These are phyloP conservation scores for Malus fusca DNA, from an alignment of 306 rosid genomes.

Conservation along the genomic window DNA sequence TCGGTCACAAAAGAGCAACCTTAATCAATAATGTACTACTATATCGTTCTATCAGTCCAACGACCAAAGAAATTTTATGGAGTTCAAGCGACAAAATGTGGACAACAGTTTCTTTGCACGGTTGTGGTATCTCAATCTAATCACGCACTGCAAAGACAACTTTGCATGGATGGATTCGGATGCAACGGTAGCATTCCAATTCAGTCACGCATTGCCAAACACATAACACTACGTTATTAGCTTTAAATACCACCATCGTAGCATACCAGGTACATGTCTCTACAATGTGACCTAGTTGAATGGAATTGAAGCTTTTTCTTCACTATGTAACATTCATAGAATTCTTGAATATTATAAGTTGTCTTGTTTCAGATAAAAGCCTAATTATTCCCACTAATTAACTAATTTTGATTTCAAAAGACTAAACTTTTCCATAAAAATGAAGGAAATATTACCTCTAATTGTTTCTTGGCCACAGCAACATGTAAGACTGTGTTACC, in stretches of 20 bases:
- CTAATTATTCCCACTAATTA: background rate
- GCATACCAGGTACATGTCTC: background rate
- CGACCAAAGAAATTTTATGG: too few relatives aligned
- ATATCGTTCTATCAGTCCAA: too few relatives aligned
- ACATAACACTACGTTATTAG: background rate
- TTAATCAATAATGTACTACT: too few relatives aligned
- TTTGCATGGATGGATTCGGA: background rate
- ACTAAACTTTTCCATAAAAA: background rate
- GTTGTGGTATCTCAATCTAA: background rate
- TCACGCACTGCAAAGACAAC: background rate
- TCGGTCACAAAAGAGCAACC: too few relatives aligned
- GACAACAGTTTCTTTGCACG: too few relatives aligned
- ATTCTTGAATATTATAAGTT: background rate
- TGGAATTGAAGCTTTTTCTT: background rate
- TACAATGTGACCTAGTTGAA: background rate
- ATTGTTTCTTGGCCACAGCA: slow-evolving; percentile 20
- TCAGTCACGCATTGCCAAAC: background rate
- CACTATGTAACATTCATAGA: background rate
- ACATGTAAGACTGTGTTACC: slow-evolving; percentile 22
- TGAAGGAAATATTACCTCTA: slow-evolving; percentile 11
- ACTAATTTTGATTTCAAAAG: background rate
- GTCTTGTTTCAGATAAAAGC: background rate
- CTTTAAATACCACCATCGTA: background rate
- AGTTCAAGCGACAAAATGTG: too few relatives aligned
- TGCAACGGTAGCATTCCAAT: background rate